Evolutionary conservation across 2,329 filamentous ascomycete species (phyloP), one percentile per base, ranked within the genome.

Genomic region (Truncatella angustata): DNA sequence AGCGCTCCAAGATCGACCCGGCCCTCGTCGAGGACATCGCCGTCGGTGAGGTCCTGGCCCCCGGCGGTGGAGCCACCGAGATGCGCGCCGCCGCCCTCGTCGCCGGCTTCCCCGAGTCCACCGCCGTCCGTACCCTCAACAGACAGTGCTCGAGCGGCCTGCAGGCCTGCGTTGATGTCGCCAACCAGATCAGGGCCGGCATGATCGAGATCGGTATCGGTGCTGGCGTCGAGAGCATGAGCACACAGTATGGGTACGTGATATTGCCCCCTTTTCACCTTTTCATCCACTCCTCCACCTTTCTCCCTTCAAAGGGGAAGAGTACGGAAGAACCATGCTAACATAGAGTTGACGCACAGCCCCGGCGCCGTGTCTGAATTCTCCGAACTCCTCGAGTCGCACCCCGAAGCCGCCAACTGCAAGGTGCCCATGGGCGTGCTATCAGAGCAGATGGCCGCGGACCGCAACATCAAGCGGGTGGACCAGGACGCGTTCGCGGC

Each of bases 201-300:
- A 96, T 96, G 88, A 97, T 97, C 66, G 93, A 97, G 60, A 75
- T 97, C 57, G 94, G 94, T 62, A 85, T 97, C 61, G 94, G 93
- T 60, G 92, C 92, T 18, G 94, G 94, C 66, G 91, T 96, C 21
- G 94, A 99, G 84, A 94, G 89, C 78, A 99, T 99, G 94, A 90
- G 84, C 66, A 80, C 80, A 53, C 89, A 97, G 67, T 97, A 97
- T 70, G 94, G 93, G 85, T 88, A 76, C 62, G 82, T 72, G 32
- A 20, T 30, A 18, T 12, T 18, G 20, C 12, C n/a, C 9, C 47
- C 36, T 23, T 37, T 30, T 16, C 23, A 34, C 26, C n/a, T 12
- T 21, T 47, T 2, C 10, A 34, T 16, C 12, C 30, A 28, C 43
- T n/a, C 21, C n/a, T n/a, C n/a, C n/a, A n/a, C n/a, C n/a, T n/a